Evolutionary conservation across 805 yeast species (phyloP).

Genomic region (Danielia oregonensis): DNA sequence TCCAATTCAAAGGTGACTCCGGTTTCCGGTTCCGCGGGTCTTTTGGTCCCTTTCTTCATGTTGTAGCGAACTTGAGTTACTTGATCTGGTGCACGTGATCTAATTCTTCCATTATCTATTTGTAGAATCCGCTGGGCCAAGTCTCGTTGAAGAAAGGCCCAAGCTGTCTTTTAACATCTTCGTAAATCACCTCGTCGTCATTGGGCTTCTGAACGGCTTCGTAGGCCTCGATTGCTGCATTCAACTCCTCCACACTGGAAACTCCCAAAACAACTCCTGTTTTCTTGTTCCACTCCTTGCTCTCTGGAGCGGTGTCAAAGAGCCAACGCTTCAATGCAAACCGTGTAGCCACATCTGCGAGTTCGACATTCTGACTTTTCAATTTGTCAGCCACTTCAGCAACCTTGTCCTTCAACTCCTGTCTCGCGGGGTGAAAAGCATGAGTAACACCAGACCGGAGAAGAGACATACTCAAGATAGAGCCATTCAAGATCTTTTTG

Average conservation of each 20-base stretch:
- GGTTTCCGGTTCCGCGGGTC: not conserved
- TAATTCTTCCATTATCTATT: not conserved
- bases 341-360: slow-evolving; percentile 80
- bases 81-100: not conserved
- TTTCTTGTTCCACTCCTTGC: slow-evolving; percentile 20
- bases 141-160: slow-evolving; percentile 60
- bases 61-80: not conserved
- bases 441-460: slow-evolving; percentile 65
- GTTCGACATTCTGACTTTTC: slow-evolving; percentile 44
- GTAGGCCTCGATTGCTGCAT: slow-evolving; percentile 57
- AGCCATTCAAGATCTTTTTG: slow-evolving; percentile 66
- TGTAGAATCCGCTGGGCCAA: slow-evolving; percentile 50
- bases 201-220: slow-evolving; percentile 18
- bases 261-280: slow-evolving; percentile 77
- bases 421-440: slow-evolving; percentile 76
- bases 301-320: slow-evolving; percentile 18
- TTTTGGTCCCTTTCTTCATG: slow-evolving; percentile 1
- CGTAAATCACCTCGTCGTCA: slow-evolving; percentile 43
- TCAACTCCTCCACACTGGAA: slow-evolving; percentile 59
- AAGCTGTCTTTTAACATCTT: slow-evolving; percentile 38
- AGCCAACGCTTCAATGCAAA: slow-evolving; percentile 67
- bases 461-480: slow-evolving; percentile 85
- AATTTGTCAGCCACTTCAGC: slow-evolving; percentile 40
- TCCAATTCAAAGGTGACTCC: slow-evolving; percentile 24
- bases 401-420: slow-evolving; percentile 52